Conservation (phyloP, 495 filamentous ascomycete species). For the Penicillium daleae region DNA sequence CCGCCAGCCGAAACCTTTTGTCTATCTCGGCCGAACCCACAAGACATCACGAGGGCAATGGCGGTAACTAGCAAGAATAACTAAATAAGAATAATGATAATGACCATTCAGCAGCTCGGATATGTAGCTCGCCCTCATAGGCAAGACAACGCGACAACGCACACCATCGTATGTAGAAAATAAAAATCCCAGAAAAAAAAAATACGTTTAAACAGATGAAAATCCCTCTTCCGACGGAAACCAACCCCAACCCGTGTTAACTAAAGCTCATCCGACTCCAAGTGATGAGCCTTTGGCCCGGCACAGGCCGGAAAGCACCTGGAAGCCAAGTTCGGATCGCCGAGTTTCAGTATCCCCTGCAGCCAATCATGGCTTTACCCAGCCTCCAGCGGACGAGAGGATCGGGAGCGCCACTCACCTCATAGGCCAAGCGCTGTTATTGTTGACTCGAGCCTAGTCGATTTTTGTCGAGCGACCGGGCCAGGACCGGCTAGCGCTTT, state of each 20-base stretch:
- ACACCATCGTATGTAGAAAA: neutral
- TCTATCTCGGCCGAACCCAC: slow-evolving; percentile 5
- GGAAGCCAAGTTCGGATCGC: slow-evolving; percentile 36
- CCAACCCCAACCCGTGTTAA: neutral
- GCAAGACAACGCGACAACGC: slow-evolving; percentile 5
- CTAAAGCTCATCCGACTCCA: slow-evolving; percentile 8
- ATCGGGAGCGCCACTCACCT: slow-evolving; percentile 35
- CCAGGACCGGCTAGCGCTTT: slow-evolving; percentile 4
- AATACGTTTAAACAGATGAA: neutral
- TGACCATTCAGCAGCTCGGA: neutral
- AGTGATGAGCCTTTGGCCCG: slow-evolving; percentile 9
- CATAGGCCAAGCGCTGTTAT: slow-evolving; percentile 21
- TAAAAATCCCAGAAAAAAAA: neutral
- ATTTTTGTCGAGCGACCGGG: slow-evolving; percentile 16
- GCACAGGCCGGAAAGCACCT: slow-evolving; percentile 33
- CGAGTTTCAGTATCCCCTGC: slow-evolving; percentile 32
- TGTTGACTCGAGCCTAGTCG: slow-evolving; percentile 2
- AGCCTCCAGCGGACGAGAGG: slow-evolving; percentile 23
- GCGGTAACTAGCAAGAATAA: neutral
- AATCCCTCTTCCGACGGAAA: neutral
- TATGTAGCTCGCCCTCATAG: slow-evolving; percentile 7
- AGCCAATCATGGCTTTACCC: slow-evolving; percentile 23
- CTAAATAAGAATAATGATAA: neutral
- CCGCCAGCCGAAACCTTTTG: neutral
- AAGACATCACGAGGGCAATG: slow-evolving; percentile 11